Conservation (phyloP, 1,284 basidiomycete species). For the Macrocybe sp. region DNA sequence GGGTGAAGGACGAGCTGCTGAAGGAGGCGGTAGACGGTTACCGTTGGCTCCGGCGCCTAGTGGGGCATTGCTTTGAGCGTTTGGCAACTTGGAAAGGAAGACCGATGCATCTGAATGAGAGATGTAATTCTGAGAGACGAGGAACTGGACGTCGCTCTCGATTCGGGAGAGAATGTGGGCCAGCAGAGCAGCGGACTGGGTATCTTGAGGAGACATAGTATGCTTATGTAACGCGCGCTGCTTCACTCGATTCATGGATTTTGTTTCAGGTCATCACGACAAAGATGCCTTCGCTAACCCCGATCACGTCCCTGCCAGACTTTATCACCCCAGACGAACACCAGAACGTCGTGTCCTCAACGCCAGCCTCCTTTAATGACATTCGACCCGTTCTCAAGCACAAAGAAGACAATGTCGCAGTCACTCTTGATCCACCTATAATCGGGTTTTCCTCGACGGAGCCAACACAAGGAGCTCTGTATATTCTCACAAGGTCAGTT, state of each 20-base stretch:
- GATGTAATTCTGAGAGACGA: conserved; percentile 54
- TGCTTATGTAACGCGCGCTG: too few relatives aligned
- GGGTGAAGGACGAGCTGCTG: conserved; percentile 22
- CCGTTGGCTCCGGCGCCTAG: neutral
- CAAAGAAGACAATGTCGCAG: conserved; percentile 62
- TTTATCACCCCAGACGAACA: conserved; percentile 72
- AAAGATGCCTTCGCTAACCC: conserved; percentile 29
- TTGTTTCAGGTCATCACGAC: neutral
- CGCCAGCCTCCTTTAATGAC: conserved; percentile 75
- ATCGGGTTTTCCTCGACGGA: conserved; percentile 50
- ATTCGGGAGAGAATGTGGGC: conserved; percentile 65
- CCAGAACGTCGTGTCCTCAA: conserved; percentile 58
- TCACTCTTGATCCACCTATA: conserved; percentile 64
- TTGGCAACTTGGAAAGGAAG: conserved; percentile 50
- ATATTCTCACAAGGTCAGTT: conserved; percentile 76
- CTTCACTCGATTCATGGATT: neutral
- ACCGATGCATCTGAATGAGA: conserved; percentile 47
- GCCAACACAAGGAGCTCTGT: conserved; percentile 58
- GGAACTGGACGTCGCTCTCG: conserved; percentile 60
- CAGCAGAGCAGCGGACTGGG: neutral
- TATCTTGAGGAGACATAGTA: neutral
- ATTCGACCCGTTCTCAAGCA: conserved; percentile 79
- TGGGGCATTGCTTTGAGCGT: conserved; percentile 9
- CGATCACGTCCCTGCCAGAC: conserved; percentile 47
- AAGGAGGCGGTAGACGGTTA: conserved; percentile 11